Evolutionary conservation across 768 basidiomycete species (phyloP), one percentile per base, ranked within the genome.

Genomic region (Pisolithus orientalis): DNA sequence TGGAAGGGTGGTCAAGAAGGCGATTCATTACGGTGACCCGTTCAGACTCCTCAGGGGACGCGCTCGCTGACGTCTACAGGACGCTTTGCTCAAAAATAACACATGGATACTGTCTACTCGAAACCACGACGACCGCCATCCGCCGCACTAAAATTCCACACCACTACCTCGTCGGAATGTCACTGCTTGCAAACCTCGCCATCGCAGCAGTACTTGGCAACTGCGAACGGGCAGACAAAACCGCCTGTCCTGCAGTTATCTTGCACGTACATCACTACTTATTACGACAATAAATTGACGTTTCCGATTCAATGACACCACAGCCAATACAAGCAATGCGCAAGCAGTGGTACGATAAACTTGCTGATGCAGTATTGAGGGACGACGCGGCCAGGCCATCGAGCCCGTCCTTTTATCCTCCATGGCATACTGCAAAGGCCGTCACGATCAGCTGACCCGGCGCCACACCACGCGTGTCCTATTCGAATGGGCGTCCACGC

Each of bases 331-430:
- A 59, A 57, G 47, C 79, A 75, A 79, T 81, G 13, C 82, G 78
- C 45, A 88, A 88, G 57, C 83, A 82, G 40, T 90, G 90, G 87
- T 89, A 84, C 61, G 93, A 94, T 71, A 88, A 87, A 59, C 64
- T 94, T 25, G 93, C 91, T 0, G 93, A 94, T 64, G 86, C 85
- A 4, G 72, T 95, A 42, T 75, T 95, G 3, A 92, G 92, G 16
- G 90, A 90, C 48, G 87, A 88, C 44, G 85, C 87, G 40, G 17
- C 40, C 21, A 21, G 21, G 21, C 21, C 21, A 21, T 21, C 21
- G 21, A 21, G 2, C 5, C 24, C 37, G 13, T 14, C 34, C 34
- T 34, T 34, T 34, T 34, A 34, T 34, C 10, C 34, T 13, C 34
- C 34, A 34, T 5, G 34, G 34, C 11, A 34, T 14, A 4, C 34